Evolutionary conservation across 2,329 filamentous ascomycete species (phyloP), one percentile per base, ranked within the genome.

Genomic region (Ophiostoma triangulosporum): DNA sequence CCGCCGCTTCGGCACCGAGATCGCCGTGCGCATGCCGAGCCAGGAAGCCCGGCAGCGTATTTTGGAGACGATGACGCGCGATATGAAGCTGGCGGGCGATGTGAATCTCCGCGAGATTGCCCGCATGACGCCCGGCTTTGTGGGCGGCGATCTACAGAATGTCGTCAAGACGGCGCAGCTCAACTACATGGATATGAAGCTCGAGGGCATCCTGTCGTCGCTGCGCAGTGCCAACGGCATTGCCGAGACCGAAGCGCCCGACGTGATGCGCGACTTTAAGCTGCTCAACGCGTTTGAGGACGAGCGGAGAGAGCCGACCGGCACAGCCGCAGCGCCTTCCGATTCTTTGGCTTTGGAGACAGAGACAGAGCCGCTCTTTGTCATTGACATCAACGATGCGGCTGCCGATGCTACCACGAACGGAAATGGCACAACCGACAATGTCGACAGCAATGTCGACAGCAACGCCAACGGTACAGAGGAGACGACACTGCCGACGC

Each of bases 11-110:
- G 64, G 85, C 88, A 60, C 83, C 81, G 56, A 90, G 89, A 61
- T 96, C 60, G 89, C 90, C 62, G 82, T 97, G 65, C 84, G 84
- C 22, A 87, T 96, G 33, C 93, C 93, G 0, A 89, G 88, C 58
- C 83, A 93, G 62, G 68, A 74, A 0, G 86, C 84, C 17, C 77
- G 93, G 54, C 83, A 86, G 63, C 76, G 85, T 49, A 97, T 98
- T 40, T 69, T 97, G 46, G 74, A 77, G 36, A 82, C 85, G 1
- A 71, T 94, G 46, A 88, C 86, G 0, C 73, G 80, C 52, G 78
- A 83, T 53, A 76, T 83, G 59, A 71, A 71, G 0, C 66, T 95
- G 7, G 73, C 79, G 1, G 73, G 77, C 3, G 81, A 89, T 56
- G 78, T 97, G 20, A 80, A 95, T 63, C 86, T 91, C 60, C 70